Evolutionary conservation across 2,329 filamentous ascomycete genomes (phyloP).

Genomic region (Aspergillus pseudonomiae): DNA sequence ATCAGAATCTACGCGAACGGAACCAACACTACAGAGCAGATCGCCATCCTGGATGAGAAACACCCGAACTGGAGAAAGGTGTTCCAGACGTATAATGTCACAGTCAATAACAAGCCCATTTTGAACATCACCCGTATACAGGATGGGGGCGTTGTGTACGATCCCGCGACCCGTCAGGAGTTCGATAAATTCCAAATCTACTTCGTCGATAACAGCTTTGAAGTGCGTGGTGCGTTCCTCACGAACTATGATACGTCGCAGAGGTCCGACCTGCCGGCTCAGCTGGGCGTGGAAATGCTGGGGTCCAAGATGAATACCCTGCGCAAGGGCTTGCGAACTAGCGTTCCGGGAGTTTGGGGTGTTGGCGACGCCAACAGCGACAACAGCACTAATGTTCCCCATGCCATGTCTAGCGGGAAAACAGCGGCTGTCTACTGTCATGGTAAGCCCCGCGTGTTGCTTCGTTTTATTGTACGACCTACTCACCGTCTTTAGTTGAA

Average conservation of each 20-base stretch:
- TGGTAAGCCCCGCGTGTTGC: not conserved
- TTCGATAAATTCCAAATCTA: not conserved
- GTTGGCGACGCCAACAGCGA: not conserved
- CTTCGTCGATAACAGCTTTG: not conserved
- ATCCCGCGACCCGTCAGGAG: not conserved
- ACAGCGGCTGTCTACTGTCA: not conserved
- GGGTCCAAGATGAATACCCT: not conserved
- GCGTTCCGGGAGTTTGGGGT: not conserved
- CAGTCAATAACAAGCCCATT: not conserved
- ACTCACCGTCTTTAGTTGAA: not conserved
- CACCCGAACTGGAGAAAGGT: not conserved
- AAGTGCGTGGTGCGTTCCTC: not conserved
- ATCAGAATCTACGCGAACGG: not conserved
- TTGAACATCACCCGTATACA: not conserved
- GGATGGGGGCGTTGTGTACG: no score
- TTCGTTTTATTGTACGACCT: not conserved
- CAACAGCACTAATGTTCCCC: not conserved
- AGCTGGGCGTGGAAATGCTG: not conserved
- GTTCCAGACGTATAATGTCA: not conserved
- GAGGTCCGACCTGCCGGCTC: not conserved
- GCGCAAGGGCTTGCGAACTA: not conserved
- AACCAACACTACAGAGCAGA: not conserved
- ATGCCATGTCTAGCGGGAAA: not conserved
- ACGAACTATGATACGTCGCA: not conserved
- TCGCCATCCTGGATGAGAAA: not conserved